phyloP scores from a whole-genome alignment of 1,284 basidiomycete species.

The Volvariella volvacea region DNA sequence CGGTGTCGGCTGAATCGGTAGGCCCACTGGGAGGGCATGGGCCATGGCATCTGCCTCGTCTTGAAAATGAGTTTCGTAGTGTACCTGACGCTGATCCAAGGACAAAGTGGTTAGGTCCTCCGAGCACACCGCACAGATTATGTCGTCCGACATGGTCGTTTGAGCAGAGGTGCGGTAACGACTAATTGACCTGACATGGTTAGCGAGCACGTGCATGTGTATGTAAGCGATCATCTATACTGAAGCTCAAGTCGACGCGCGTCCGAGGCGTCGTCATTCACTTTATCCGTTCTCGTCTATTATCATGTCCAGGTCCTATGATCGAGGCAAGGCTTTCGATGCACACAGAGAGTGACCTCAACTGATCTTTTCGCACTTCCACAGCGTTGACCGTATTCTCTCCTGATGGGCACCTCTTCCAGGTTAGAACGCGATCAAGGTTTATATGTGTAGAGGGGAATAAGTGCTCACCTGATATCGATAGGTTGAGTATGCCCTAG shows the following conservation, averaged over 20 bases:
- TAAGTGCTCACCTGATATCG: constrained; percentile 9
- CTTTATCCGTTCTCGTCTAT: constrained; percentile 8
- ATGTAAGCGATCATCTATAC: too few species aligned
- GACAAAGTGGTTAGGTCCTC: constrained; percentile 30
- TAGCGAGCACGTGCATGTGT: too few species aligned
- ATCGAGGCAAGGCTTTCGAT: constrained; percentile 51
- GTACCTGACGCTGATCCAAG: constrained; percentile 29
- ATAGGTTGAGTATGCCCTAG: constrained; percentile 96
- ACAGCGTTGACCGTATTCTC: constrained; percentile 91
- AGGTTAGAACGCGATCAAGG: constrained; percentile 40
- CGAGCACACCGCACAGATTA: constrained; percentile 46
- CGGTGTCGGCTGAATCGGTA: not conserved
- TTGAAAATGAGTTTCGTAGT: constrained; percentile 44
- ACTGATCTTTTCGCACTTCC: not conserved
- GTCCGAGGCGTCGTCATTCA: constrained; percentile 26
- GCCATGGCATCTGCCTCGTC: constrained; percentile 4
- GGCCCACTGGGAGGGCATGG: too few species aligned
- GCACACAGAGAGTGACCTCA: not conserved
- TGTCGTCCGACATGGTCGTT: not conserved
- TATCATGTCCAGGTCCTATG: constrained; percentile 71
- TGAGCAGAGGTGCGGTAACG: too few species aligned
- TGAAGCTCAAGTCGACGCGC: constrained; percentile 50
- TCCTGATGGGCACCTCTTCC: constrained; percentile 91
- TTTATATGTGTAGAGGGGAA: not conserved
- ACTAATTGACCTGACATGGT: too few species aligned